phyloP scores from a whole-genome alignment of 768 basidiomycete genomes.

The Holtermannia corniformis region DNA sequence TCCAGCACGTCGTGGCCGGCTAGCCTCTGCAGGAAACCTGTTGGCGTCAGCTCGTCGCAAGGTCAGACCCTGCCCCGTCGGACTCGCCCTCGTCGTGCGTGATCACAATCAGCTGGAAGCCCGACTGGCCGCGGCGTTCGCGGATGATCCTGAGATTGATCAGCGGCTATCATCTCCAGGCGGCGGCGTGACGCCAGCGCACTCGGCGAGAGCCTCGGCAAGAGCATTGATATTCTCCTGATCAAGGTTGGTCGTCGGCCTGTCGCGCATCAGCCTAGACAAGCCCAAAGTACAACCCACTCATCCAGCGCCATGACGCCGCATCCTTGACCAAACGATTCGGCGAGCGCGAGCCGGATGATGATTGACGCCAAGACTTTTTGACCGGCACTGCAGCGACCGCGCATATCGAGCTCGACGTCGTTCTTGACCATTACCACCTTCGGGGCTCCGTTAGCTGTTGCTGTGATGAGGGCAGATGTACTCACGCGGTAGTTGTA shows the following conservation, averaged over 20 bases:
- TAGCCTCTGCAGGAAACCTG: conserved; percentile 70
- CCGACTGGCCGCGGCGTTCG: conserved; percentile 74
- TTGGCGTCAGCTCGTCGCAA: too few species aligned
- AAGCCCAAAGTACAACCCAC: conserved; percentile 18
- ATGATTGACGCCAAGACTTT: conserved; percentile 98
- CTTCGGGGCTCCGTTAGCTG: conserved; percentile 43
- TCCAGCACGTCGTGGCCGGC: conserved; percentile 90
- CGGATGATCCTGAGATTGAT: conserved; percentile 66
- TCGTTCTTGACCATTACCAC: conserved; percentile 99
- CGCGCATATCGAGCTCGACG: conserved; percentile 99
- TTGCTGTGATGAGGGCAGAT: background rate
- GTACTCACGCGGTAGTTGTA: conserved; percentile 86
- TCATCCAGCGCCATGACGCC: conserved; percentile 96
- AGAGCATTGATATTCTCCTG: conserved; percentile 92
- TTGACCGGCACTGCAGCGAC: conserved; percentile 94
- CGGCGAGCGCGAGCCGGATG: conserved; percentile 90
- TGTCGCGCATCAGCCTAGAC: conserved; percentile 7
- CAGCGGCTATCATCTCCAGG: background rate
- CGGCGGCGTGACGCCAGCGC: conserved; percentile 37
- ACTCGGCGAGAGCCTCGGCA: conserved; percentile 86
- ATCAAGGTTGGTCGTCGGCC: conserved; percentile 90
- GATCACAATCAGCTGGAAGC: conserved; percentile 77
- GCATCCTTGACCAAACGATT: conserved; percentile 95
- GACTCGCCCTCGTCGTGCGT: conserved; percentile 75
- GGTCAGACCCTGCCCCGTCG: background rate